Percentiles rank a stretch among this genome's conserved stretches.
phyloP scores from a whole-genome alignment of 345 rosid species.

The Boechera stricta region DNA sequence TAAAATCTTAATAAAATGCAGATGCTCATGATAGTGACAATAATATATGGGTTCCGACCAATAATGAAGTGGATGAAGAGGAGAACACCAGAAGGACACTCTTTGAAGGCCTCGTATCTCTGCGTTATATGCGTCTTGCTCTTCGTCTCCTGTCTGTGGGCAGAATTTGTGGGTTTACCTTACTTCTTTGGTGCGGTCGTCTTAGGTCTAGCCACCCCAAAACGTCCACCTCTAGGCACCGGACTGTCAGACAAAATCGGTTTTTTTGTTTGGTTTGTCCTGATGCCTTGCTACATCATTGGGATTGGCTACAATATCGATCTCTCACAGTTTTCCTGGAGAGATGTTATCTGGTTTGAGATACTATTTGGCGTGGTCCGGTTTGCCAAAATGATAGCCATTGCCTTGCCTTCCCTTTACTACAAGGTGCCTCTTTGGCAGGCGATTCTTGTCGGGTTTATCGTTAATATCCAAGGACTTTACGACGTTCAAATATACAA shows the following conservation, averaged over 20 bases:
- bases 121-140: slow-evolving; percentile 39
- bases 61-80: slow-evolving; percentile 51
- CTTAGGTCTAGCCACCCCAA: slow-evolving; percentile 53
- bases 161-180: slow-evolving; percentile 42
- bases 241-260: slow-evolving; percentile 49
- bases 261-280: slow-evolving; percentile 42
- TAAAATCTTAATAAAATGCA: slow-evolving; percentile 8
- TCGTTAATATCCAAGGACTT: slow-evolving; percentile 54
- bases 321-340: background rate
- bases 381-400: slow-evolving; percentile 32
- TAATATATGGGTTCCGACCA: slow-evolving; percentile 48
- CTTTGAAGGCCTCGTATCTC: slow-evolving; percentile 43
- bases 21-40: slow-evolving; percentile 34
- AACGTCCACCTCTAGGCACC: slow-evolving; percentile 43
- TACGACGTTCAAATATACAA: slow-evolving; percentile 48
- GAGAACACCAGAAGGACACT: slow-evolving; percentile 51
- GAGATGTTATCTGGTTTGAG: slow-evolving; percentile 26
- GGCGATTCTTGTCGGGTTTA: slow-evolving; percentile 48
- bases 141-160: slow-evolving; percentile 34
- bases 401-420: slow-evolving; percentile 45
- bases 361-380: slow-evolving; percentile 24
- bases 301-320: slow-evolving; percentile 45
- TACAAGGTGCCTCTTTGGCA: slow-evolving; percentile 52
- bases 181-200: slow-evolving; percentile 45
- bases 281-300: slow-evolving; percentile 51